Evolutionary conservation across 164 flowering plant genomes (phyloP), one percentile per base, ranked within the genome.

Genomic region (Chloranthus sessilifolius): DNA sequence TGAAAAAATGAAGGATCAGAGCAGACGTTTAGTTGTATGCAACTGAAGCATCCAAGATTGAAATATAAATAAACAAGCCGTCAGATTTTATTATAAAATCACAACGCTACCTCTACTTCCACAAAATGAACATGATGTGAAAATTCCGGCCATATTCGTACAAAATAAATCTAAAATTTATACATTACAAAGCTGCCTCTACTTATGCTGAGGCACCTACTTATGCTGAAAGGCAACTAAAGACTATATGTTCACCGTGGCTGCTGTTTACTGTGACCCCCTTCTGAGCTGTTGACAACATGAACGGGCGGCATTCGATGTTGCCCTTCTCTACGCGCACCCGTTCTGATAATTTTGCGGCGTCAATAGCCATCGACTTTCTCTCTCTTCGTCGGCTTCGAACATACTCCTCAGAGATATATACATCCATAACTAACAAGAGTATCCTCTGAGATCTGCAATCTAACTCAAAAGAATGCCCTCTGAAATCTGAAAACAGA

Each of bases 321-420:
- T 33, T 14, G 36, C 36, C 36, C 10, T 33, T 14, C 10, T 7
- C 3, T 7, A 7, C 42, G 15, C 19, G 20, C 7, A 4, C 21
- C 19, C 7, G 20, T 6, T 0, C 15, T 9, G n/a, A 9, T 38
- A 17, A n/a, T 38, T 12, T 40, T 19, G 34, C 19, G 26, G 50
- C 35, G 14, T 33, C 31, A 5, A 25, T 30, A 0, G 51, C 43
- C 36, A 8, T 1, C 10, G 45, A 52, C 23, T 17, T 50, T 44
- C 45, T 62, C 43, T 62, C 66, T 35, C 37, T 55, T 42, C 50
- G 34, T 11, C 66, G 36, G 34, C 28, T 16, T 22, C 4, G 21
- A 29, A 55, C 49, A 38, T 62, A 62, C 24, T 62, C 60, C 44
- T 62, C 60, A 0, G 66, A 19, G 16, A 62, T 56, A 27, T 55